A percentile compares a stretch with the other conserved stretches of the same genome.
phyloP scores from a whole-genome alignment of 1,139 yeast species.

The Saccharomyces uvarum region DNA sequence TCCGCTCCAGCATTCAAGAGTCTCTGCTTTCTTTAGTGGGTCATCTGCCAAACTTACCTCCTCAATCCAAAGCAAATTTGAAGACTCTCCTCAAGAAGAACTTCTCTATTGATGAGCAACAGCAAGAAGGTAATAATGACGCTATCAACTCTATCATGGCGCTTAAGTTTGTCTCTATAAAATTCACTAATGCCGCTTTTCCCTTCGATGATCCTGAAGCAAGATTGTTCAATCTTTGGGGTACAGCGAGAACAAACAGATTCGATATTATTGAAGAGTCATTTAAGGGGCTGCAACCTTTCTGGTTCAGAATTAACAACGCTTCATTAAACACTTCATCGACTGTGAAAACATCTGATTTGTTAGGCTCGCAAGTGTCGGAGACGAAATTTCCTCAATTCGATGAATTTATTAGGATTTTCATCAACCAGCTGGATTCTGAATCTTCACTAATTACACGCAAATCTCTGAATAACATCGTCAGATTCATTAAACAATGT shows the following conservation, averaged over 20 bases:
- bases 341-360: slow-evolving; percentile 35
- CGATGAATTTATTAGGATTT: slow-evolving; percentile 30
- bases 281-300: slow-evolving; percentile 72
- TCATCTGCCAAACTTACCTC: slow-evolving; percentile 40
- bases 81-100: slow-evolving; percentile 39
- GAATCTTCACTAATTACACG: slow-evolving; percentile 28
- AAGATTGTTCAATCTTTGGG: slow-evolving; percentile 60
- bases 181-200: slow-evolving; percentile 57
- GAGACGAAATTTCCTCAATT: slow-evolving; percentile 42
- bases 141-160: slow-evolving; percentile 31
- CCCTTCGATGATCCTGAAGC: slow-evolving; percentile 66
- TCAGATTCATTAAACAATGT: slow-evolving; percentile 45
- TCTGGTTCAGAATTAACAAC: slow-evolving; percentile 41
- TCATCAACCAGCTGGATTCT: slow-evolving; percentile 27
- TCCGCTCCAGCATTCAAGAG: slow-evolving; percentile 65
- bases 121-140: slow-evolving; percentile 9
- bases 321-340: slow-evolving; percentile 37
- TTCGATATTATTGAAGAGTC: slow-evolving; percentile 79
- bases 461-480: slow-evolving; percentile 36
- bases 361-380: slow-evolving; percentile 36
- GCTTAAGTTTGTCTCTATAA: slow-evolving; percentile 56
- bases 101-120: slow-evolving; percentile 32
- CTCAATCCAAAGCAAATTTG: slow-evolving; percentile 37
- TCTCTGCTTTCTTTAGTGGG: slow-evolving; percentile 55
- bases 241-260: slow-evolving; percentile 49